A percentile compares a stretch with the other conserved stretches of the same genome.
Conservation (phyloP, 495 filamentous ascomycete genomes). For the Penicillium dipodomyicola region DNA sequence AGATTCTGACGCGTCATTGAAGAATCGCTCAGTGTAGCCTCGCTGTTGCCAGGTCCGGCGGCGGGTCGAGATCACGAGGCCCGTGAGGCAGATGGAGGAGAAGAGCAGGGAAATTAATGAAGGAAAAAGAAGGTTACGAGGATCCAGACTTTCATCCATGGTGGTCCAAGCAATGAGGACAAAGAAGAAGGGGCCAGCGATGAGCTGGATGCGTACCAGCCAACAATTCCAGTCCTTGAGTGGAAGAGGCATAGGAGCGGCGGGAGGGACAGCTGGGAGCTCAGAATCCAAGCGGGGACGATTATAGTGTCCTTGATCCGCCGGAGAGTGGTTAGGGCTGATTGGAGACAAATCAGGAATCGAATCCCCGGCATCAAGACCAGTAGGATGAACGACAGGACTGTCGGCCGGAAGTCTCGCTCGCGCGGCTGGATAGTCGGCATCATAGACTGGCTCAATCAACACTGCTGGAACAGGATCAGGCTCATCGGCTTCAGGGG, state of each 20-base stretch:
- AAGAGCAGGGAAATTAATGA: conserved; percentile 66
- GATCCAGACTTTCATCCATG: conserved; percentile 48
- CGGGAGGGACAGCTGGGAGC: conserved; percentile 29
- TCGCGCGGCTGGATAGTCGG: conserved; percentile 25
- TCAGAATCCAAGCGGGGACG: conserved; percentile 46
- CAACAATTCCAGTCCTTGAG: conserved; percentile 78
- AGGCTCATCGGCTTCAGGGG: conserved; percentile 40
- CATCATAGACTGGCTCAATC: conserved; percentile 30
- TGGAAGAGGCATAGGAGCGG: conserved; percentile 23
- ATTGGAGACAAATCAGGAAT: conserved; percentile 9
- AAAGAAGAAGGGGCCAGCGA: conserved; percentile 83
- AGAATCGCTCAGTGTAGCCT: too few species aligned
- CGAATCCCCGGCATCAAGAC: conserved; percentile 18
- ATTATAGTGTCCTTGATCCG: conserved; percentile 3
- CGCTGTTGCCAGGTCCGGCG: too few species aligned
- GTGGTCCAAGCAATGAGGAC: conserved; percentile 75
- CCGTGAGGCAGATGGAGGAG: conserved; percentile 61
- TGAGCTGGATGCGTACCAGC: conserved; percentile 79
- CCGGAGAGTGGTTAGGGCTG: conserved; percentile 20
- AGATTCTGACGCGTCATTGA: too few species aligned
- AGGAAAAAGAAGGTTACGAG: conserved; percentile 56
- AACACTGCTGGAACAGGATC: conserved; percentile 41
- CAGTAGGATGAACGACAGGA: too few species aligned
- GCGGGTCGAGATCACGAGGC: conserved; percentile 61
- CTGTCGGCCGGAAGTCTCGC: conserved; percentile 47